Conservation (phyloP, 257 asterid genomes). For the Solanum gracilifrons region DNA sequence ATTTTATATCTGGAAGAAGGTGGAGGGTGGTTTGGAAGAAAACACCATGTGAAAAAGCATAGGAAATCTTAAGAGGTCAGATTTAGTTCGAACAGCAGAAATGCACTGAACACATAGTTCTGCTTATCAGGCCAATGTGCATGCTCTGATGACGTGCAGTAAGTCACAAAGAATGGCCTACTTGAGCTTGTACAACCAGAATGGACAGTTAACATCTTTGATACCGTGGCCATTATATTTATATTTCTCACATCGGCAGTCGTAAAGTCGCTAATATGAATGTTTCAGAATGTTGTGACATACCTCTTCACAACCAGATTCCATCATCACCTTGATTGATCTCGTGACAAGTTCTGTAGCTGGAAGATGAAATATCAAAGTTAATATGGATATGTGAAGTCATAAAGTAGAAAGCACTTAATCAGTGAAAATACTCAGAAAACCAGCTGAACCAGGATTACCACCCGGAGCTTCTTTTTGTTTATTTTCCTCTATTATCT, state of each 20-base stretch:
- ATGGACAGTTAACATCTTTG: neutral
- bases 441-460: neutral
- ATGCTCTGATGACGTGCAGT: neutral
- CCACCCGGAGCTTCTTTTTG: neutral
- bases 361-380: constrained; percentile 18
- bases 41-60: neutral
- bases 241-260: neutral
- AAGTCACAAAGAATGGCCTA: neutral
- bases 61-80: neutral
- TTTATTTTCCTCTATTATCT: neutral
- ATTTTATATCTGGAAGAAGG: neutral
- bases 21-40: neutral
- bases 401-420: neutral
- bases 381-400: neutral
- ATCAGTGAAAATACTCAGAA: neutral
- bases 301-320: constrained; percentile 96
- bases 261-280: neutral
- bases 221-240: neutral
- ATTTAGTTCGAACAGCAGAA: neutral
- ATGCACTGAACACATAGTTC: neutral
- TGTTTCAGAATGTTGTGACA: neutral
- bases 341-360: constrained; percentile 81
- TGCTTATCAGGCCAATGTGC: neutral
- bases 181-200: neutral
- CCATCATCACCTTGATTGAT: constrained; percentile 78